phyloP scores from a whole-genome alignment of 257 asterid genomes.

The Solanum paucissectum region DNA sequence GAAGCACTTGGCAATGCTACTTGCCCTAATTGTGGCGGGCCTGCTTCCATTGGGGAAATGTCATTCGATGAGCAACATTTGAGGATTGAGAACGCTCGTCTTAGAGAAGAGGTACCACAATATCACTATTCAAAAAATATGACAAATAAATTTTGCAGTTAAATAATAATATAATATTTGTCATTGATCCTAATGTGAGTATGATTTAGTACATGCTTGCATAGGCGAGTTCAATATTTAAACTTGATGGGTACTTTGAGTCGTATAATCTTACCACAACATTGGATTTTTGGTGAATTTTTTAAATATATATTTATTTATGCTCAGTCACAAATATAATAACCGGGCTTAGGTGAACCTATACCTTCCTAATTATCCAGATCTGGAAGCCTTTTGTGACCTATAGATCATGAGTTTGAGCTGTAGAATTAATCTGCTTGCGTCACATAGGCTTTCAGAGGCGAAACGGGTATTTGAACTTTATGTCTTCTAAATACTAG shows the following conservation, averaged over 20 bases:
- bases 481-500: not conserved
- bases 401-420: not conserved
- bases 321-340: too few relatives aligned
- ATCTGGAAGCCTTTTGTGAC: not conserved
- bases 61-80: conserved; percentile 66
- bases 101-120: conserved; percentile 52
- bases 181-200: too few relatives aligned
- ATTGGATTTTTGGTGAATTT: too few relatives aligned
- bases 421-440: not conserved
- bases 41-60: conserved; percentile 67
- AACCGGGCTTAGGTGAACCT: too few relatives aligned
- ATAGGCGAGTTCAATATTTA: not conserved
- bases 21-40: conserved; percentile 65
- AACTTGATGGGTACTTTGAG: not conserved
- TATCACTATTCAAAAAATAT: not conserved
- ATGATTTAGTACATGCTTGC: not conserved
- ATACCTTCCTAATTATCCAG: too few relatives aligned
- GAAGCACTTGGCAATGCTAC: conserved; percentile 55
- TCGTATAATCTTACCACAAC: not conserved
- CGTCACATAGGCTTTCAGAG: not conserved
- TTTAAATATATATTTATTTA: too few relatives aligned
- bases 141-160: not conserved
- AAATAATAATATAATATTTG: not conserved
- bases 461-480: not conserved
- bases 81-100: conserved; percentile 63